A percentile compares a stretch with the other conserved stretches of the same genome.
Conservation (phyloP, 345 rosid genomes). For the Litchi chinensis region DNA sequence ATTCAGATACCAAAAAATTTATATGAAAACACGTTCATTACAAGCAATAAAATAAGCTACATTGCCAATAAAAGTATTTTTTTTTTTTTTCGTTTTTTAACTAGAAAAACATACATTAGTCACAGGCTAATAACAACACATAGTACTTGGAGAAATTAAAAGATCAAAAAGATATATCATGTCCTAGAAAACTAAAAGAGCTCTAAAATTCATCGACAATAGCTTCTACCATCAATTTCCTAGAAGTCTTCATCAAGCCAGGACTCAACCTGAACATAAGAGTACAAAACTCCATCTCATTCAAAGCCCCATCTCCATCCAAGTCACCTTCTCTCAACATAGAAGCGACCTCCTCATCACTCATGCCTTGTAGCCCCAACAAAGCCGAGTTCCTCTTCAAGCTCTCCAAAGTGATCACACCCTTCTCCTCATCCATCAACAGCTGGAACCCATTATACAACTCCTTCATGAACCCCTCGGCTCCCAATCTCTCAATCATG, state of each 20-base stretch:
- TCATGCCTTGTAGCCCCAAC: constrained; percentile 54
- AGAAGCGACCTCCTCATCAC: constrained; percentile 45
- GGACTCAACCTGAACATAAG: constrained; percentile 72
- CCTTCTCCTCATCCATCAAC: constrained; percentile 50
- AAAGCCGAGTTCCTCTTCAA: constrained; percentile 43
- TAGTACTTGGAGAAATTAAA: not conserved
- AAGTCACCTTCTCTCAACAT: constrained; percentile 64
- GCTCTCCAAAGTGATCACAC: constrained; percentile 54
- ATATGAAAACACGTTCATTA: not conserved
- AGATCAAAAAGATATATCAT: too few species aligned
- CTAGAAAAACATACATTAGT: not conserved
- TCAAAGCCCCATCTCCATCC: constrained; percentile 58
- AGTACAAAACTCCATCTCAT: constrained; percentile 58
- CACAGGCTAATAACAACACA: not conserved
- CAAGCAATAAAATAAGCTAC: not conserved
- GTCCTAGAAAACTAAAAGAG: not conserved
- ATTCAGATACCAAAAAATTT: not conserved
- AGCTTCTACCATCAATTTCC: constrained; percentile 39
- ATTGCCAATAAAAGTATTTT: not conserved
- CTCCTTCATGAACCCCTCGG: constrained; percentile 64
- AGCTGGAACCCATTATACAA: constrained; percentile 52
- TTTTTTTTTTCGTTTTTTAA: too few species aligned
- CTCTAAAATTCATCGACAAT: constrained; percentile 27
- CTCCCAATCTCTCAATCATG: constrained; percentile 56
- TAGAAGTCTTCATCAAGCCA: constrained; percentile 45